Conservation (phyloP, 805 yeast genomes). For the Saccharomycopsis oosterbeekiorum region DNA sequence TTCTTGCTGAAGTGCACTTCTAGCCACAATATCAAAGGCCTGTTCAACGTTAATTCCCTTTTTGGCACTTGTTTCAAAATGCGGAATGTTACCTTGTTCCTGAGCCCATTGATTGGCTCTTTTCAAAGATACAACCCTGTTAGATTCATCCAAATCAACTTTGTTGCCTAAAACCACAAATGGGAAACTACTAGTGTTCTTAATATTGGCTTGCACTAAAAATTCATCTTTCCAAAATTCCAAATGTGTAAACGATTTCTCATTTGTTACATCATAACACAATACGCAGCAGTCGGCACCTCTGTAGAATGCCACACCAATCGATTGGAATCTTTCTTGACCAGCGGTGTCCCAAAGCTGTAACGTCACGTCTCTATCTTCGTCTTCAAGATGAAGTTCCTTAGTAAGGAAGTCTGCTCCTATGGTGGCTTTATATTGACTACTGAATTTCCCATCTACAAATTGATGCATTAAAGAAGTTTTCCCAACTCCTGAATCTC, state of each 20-base stretch:
- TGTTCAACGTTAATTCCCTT: conserved; percentile 91
- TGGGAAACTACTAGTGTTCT: conserved; percentile 92
- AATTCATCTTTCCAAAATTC: conserved; percentile 94
- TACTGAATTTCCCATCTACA: conserved; percentile 87
- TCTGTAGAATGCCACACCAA: conserved; percentile 94
- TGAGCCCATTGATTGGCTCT: conserved; percentile 54
- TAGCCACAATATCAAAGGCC: conserved; percentile 92
- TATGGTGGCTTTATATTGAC: conserved; percentile 94
- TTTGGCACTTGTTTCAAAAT: conserved; percentile 96
- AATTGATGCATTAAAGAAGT: conserved; percentile 96
- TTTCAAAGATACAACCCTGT: conserved; percentile 57
- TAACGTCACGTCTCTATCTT: conserved; percentile 49
- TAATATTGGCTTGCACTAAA: conserved; percentile 83
- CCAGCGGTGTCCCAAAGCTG: conserved; percentile 99
- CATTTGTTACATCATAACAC: conserved; percentile 92
- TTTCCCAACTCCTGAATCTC: conserved; percentile 97
- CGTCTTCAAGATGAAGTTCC: conserved; percentile 82
- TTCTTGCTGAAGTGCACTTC: conserved; percentile 93
- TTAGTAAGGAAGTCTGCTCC: conserved; percentile 96
- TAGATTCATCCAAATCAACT: conserved; percentile 86
- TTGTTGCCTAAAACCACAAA: conserved; percentile 93
- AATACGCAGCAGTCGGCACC: conserved; percentile 98
- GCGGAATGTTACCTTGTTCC: conserved; percentile 70
- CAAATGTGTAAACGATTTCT: conserved; percentile 82
- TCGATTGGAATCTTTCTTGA: conserved; percentile 92